Percentiles rank a stretch among this genome's conserved stretches.
Conservation (phyloP, 2,329 filamentous ascomycete species). For the Stenocarpella maydis region DNA sequence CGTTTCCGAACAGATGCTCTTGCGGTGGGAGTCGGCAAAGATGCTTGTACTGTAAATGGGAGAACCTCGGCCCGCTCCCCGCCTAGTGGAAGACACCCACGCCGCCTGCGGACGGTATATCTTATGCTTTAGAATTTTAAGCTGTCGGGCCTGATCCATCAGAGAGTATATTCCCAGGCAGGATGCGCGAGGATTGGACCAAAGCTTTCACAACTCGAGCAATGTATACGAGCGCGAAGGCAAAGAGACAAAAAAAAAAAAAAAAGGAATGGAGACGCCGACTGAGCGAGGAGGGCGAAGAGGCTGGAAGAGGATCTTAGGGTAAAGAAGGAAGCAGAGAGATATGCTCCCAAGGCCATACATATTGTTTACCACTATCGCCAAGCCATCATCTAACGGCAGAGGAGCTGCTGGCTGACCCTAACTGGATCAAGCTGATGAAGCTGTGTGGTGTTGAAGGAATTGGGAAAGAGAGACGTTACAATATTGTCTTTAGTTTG, state of each 20-base stretch:
- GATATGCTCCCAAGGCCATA: not conserved
- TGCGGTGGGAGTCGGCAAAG: not conserved
- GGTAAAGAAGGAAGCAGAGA: not conserved
- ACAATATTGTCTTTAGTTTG: too few species aligned
- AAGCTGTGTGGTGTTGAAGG: not conserved
- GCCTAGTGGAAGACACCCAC: not conserved
- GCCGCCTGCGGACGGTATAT: not conserved
- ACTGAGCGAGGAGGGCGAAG: not conserved
- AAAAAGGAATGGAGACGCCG: not conserved
- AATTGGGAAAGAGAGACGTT: too few species aligned
- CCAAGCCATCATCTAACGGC: not conserved
- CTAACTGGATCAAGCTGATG: conserved; percentile 3
- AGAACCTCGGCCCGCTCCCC: not conserved
- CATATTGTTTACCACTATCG: not conserved
- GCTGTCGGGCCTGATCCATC: not conserved
- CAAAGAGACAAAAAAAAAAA: too few species aligned
- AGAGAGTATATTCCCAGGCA: not conserved
- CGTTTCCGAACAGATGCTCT: not conserved
- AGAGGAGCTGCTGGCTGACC: not conserved
- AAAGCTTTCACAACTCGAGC: not conserved
- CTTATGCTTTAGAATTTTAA: not conserved
- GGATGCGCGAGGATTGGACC: not conserved
- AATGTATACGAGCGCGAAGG: not conserved
- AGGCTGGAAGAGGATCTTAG: not conserved
- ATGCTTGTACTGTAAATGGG: not conserved